Base-by-base conservation (phyloP, 1,284 basidiomycete species). In the Trametes versicolor region DNA sequence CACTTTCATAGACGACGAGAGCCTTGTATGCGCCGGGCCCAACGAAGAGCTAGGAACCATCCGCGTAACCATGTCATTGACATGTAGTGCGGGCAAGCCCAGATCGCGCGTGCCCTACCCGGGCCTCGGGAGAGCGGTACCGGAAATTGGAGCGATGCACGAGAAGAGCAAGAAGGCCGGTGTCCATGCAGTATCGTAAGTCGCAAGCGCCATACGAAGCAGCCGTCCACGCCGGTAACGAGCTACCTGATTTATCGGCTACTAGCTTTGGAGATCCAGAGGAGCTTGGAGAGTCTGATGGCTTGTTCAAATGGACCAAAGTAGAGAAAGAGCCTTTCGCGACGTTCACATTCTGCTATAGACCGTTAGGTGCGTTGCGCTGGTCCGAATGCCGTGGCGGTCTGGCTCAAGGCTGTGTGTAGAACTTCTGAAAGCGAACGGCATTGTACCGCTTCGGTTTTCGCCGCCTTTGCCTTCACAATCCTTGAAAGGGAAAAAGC, bases 81-180 rank as follows among this genome's bases (percentile, higher is more conserved):
- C 36, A 4, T 39, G 54, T n/a, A 27, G 13, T 23, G 15, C 34
- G 19, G 41, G 7, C 21, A 21, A n/a, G 15, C 13, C 10, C 12
- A 45, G 2, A n/a, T 19, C 41, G 19, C 29, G 10, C 19, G 19
- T 8, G 13, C 23, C 4, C 5, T 15, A 3, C 37, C 2, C 4
- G 12, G 6, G 47, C 13, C 13, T 32, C 15, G 41, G 3, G 23
- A 45, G 29, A 4, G 29, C 29, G 0, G 50, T 63, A 1, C 4
- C 39, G 4, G 55, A 58, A 8, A 52, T 71, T 9, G 70, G 70
- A 0, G 45, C 58, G 12, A 36, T 69, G 0, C 67, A 71, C 47
- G 70, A 71, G 43, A 65, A 36, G 32, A 64, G 58, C 29, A 71
- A 71, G 64, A 69, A 71, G 50, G 67, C 67, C 0, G 67, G 70